A percentile compares a stretch with the other conserved stretches of the same genome.
Conservation (phyloP, 2,329 filamentous ascomycete species). For the Elsinoe arachidis region DNA sequence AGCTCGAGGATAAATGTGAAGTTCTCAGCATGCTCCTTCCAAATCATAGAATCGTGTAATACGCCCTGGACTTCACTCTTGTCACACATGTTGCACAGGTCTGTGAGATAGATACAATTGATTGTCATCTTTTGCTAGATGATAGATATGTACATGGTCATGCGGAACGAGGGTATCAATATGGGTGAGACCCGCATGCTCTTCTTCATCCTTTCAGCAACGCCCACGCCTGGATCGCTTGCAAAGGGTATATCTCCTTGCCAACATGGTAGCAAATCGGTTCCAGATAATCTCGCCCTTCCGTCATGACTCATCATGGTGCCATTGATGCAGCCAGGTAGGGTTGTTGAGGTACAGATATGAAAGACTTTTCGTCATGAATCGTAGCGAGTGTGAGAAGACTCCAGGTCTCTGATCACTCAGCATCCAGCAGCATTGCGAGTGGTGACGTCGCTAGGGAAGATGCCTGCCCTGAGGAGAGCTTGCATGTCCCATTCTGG, state of each 20-base stretch:
- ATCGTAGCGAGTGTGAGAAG: slow-evolving; percentile 7
- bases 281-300: slow-evolving; percentile 1
- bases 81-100: background rate
- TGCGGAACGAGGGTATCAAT: slow-evolving; percentile 12
- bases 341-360: background rate
- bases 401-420: background rate
- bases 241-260: slow-evolving; percentile 5
- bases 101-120: background rate
- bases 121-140: slow-evolving; percentile 10
- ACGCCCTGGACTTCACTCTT: background rate
- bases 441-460: slow-evolving; percentile 20
- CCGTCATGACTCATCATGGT: background rate
- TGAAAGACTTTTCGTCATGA: slow-evolving; percentile 7
- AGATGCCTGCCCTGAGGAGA: slow-evolving; percentile 32
- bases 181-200: slow-evolving; percentile 6
- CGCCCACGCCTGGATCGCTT: background rate
- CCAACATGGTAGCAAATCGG: slow-evolving; percentile 4
- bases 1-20: background rate
- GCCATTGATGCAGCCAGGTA: background rate
- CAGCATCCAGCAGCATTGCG: slow-evolving; percentile 4
- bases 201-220: background rate
- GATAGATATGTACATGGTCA: slow-evolving; percentile 8
- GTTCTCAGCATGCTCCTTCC: background rate
- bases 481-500: slow-evolving; percentile 43
- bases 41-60: background rate